Base-by-base conservation (phyloP, 495 filamentous ascomycete species). In the Copromyces sp. region DNA sequence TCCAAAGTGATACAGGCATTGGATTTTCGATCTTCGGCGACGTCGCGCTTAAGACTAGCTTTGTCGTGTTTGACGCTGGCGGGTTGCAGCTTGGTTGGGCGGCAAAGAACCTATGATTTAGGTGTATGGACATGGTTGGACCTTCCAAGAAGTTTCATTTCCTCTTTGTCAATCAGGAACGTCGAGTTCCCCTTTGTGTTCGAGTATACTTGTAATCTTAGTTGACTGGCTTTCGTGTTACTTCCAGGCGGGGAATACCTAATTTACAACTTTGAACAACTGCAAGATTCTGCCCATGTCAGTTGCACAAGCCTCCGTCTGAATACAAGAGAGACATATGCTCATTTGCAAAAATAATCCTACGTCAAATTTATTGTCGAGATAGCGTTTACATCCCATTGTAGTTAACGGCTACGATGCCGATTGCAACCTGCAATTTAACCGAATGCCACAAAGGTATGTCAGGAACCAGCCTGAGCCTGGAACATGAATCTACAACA, bases 21-120 rank as follows among this genome's bases (percentile, higher is more conserved):
- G 87, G 84, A 32, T 88, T 92, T 77, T 85, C 85, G 72, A 93
- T 95, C 12, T 87, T 81, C 72, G 77, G 86, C 74, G 85, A 84
- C 45, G 83, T 82, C 24, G 80, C 83, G 5, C 78, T 87, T 53
- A 87, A 86, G 79, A 82, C 82, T n/a, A 84, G 85, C 38, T 94
- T 91, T 77, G 92, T 90, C 24, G 89, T 95, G 24, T 93, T 93
- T 77, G 77, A 79, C 35, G 76, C 70, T 24, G 81, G 81, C 38
- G 79, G 81, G 38, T 79, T 79, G 7, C 78, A 79, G 11, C 79
- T 92, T 45, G 90, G 90, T 16, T 90, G 90, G 81, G 90, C 89
- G 7, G 71, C 77, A 69, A 85, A 86, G 79, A 44, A 39, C 9
- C 47, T 82, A 17, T 78, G 74, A 77, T 17, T 65, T 11, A 24